Evolutionary conservation across 176 grass and related monocot genomes (phyloP), one percentile per base, ranked within the genome.

Genomic region (Raddia guianensis): DNA sequence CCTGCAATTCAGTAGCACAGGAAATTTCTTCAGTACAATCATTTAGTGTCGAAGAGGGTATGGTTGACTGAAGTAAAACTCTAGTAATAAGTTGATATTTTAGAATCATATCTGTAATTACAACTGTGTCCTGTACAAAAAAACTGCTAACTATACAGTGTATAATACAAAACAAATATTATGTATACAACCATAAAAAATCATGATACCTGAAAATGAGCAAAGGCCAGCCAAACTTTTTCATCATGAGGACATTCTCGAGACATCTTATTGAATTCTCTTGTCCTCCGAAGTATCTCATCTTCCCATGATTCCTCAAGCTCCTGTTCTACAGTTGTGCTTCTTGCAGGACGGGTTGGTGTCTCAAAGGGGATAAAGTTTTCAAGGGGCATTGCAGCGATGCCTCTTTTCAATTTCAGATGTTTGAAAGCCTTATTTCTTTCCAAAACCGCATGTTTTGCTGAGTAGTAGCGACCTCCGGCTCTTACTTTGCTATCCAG

Each of bases 261-360:
- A 82, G 95, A 89, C 86, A 85, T 91, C 83, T 83, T 98, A 77
- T 98, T 98, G 70, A 98, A 94, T 69, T 98, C 95, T 73, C 64
- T 87, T 74, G 95, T 98, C 87, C 70, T 89, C 20, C 73, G 72
- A 84, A 98, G 89, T 80, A 98, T 58, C 89, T 98, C 95, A 86
- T 98, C 95, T 83, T 94, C 92, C 95, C 95, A 98, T 46, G 95
- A 98, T 79, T 94, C 95, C 81, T 98, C 92, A 58, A 89, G 49
- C 44, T 93, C 88, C 9, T 80, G 86, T 76, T 80, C 76, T 51
- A 15, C 68, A n/a, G 67, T 74, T 9, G 55, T 68, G 72, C 32
- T 83, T 74, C 85, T 89, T 61, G 70, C 88, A 81, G 79, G 16
- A 56, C 71, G 68, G 58, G 84, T 80, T 56, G 82, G 68, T 61